Conservation (phyloP, 331 rosid species). For the Quercus tomentella region DNA sequence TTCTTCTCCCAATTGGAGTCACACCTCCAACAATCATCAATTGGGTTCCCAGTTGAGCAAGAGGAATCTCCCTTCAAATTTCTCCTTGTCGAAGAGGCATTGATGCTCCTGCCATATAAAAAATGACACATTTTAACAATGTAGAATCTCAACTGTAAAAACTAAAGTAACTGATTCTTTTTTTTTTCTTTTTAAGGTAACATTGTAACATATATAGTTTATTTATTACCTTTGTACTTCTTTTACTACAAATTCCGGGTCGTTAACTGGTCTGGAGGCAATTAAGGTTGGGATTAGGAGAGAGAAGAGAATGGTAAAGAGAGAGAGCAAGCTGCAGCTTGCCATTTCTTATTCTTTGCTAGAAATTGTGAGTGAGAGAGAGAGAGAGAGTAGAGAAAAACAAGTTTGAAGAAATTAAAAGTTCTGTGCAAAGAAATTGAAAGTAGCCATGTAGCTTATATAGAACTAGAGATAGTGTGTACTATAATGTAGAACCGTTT, state of each 20-base stretch:
- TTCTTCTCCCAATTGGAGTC: constrained; percentile 51
- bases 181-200: too few species aligned
- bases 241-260: constrained; percentile 56
- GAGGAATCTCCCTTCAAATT: constrained; percentile 61
- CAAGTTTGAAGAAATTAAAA: too few species aligned
- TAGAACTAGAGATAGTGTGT: too few species aligned
- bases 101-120: constrained; percentile 50
- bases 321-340: constrained; percentile 11
- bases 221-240: constrained; percentile 70
- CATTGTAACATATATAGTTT: too few species aligned
- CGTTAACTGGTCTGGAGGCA: constrained; percentile 40
- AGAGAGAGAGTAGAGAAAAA: background rate
- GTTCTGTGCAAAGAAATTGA: background rate
- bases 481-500: too few species aligned
- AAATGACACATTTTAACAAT: background rate
- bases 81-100: constrained; percentile 54
- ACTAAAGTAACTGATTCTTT: background rate
- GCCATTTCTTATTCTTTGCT: constrained; percentile 25
- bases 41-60: constrained; percentile 72
- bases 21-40: constrained; percentile 69
- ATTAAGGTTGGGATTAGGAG: constrained; percentile 29
- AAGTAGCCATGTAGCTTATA: too few species aligned
- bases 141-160: background rate
- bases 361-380: background rate
- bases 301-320: constrained; percentile 38